These are phyloP conservation scores for Sequoia sempervirens DNA, from an alignment of 75 land plant species.

Conservation along the genomic window DNA sequence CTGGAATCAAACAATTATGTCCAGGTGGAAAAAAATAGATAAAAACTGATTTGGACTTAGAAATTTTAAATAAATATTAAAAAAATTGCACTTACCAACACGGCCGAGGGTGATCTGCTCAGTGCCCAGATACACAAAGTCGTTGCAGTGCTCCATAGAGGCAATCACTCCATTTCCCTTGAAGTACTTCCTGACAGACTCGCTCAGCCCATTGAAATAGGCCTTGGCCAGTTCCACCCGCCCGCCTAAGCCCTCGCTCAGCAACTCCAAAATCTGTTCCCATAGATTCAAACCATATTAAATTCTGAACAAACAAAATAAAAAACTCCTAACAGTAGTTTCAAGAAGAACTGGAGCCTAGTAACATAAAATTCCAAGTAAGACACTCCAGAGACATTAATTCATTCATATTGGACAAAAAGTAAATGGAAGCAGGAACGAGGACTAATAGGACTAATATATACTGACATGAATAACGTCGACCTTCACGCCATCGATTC, in stretches of 20 bases:
- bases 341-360: no score
- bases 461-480: conserved; percentile 78
- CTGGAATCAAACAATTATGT: neutral
- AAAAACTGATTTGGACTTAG: neutral
- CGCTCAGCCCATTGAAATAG: conserved; percentile 23
- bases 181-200: conserved; percentile 29
- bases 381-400: neutral
- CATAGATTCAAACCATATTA: neutral
- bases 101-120: conserved; percentile 33
- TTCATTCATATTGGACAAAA: neutral
- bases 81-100: conserved; percentile 20
- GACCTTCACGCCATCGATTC: conserved; percentile 76
- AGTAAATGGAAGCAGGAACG: neutral
- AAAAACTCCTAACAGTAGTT: neutral
- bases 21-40: neutral
- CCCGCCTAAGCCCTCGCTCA: conserved; percentile 31
- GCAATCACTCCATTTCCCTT: conserved; percentile 42
- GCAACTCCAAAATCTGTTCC: conserved; percentile 28
- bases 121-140: conserved; percentile 41
- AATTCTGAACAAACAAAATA: neutral
- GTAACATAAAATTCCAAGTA: neutral
- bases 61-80: neutral
- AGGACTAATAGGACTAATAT: neutral
- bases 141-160: conserved; percentile 51
- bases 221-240: conserved; percentile 34